Percentiles rank a stretch among this genome's conserved stretches.
Evolutionary conservation across 345 rosid genomes (phyloP).

Genomic region (Turnera subulata): DNA sequence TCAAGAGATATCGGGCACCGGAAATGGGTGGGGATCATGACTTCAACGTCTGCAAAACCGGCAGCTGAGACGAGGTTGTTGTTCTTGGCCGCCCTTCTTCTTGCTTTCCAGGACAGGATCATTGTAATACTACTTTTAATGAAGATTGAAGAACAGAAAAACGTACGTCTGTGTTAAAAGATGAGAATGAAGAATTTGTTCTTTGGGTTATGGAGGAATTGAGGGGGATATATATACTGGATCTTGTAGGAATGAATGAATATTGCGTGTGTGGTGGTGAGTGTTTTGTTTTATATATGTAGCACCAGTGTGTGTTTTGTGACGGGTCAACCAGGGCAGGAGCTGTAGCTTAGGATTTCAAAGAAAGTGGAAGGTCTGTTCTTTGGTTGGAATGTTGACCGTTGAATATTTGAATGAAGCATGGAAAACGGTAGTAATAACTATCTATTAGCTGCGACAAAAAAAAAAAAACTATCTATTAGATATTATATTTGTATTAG

Average conservation of each 20-base stretch:
- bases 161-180: too few relatives aligned
- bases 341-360: not conserved
- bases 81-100: not conserved
- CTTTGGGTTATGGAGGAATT: too few relatives aligned
- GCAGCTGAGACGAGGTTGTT: not conserved
- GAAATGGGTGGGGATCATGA: slow-evolving; percentile 30
- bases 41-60: slow-evolving; percentile 12
- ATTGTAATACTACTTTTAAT: not conserved
- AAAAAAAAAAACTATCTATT: too few relatives aligned
- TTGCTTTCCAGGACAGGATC: slow-evolving; percentile 6
- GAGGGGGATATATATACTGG: too few relatives aligned
- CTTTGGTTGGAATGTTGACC: slow-evolving; percentile 13
- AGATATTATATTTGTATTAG: too few relatives aligned
- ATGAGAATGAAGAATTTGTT: too few relatives aligned
- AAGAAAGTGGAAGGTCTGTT: not conserved
- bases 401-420: slow-evolving; percentile 14
- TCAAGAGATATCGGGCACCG: slow-evolving; percentile 42
- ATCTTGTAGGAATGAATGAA: too few relatives aligned
- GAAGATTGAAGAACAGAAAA: not conserved
- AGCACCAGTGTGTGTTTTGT: too few relatives aligned
- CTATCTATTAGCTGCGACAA: too few relatives aligned
- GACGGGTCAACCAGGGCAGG: not conserved
- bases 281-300: too few relatives aligned
- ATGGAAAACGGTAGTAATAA: too few relatives aligned
- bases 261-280: too few relatives aligned